Evolutionary conservation across 2,329 filamentous ascomycete genomes (phyloP).

Genomic region (Trichophyton simii): DNA sequence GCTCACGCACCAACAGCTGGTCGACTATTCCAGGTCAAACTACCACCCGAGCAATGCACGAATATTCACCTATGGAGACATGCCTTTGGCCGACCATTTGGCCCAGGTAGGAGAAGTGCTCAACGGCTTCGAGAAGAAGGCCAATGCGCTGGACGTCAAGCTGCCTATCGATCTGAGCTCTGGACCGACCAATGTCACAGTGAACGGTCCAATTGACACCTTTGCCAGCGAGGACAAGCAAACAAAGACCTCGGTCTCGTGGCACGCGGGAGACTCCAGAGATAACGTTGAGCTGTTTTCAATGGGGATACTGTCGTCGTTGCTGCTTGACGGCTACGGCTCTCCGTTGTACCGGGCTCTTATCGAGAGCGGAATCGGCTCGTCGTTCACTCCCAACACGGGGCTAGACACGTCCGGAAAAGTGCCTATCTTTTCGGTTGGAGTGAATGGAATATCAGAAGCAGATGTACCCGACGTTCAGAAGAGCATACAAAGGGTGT

Average conservation of each 20-base stretch:
- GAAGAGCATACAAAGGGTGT: conserved; percentile 57
- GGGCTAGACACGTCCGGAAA: conserved; percentile 74
- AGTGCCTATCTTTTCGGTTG: conserved; percentile 75
- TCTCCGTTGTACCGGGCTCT: conserved; percentile 82
- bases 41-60: conserved; percentile 98
- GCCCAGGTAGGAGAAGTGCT: conserved; percentile 65
- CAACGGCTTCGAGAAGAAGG: conserved; percentile 56
- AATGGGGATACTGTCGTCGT: conserved; percentile 63
- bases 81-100: conserved; percentile 72
- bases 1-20: conserved; percentile 79
- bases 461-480: conserved; percentile 67
- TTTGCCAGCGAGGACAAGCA: conserved; percentile 76
- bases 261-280: conserved; percentile 72
- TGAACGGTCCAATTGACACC: conserved; percentile 74
- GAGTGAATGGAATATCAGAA: conserved; percentile 77
- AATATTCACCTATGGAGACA: conserved; percentile 87
- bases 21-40: conserved; percentile 77
- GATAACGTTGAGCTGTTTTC: conserved; percentile 84
- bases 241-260: conserved; percentile 86
- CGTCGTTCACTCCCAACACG: conserved; percentile 88
- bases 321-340: conserved; percentile 88
- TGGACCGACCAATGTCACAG: conserved; percentile 56
- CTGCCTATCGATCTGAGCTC: conserved; percentile 56
- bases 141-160: conserved; percentile 61
- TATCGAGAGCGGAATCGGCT: conserved; percentile 78